Evolutionary conservation across 2,329 filamentous ascomycete genomes (phyloP), one percentile per base, ranked within the genome.

Genomic region (Chaetomiaceae sp.): DNA sequence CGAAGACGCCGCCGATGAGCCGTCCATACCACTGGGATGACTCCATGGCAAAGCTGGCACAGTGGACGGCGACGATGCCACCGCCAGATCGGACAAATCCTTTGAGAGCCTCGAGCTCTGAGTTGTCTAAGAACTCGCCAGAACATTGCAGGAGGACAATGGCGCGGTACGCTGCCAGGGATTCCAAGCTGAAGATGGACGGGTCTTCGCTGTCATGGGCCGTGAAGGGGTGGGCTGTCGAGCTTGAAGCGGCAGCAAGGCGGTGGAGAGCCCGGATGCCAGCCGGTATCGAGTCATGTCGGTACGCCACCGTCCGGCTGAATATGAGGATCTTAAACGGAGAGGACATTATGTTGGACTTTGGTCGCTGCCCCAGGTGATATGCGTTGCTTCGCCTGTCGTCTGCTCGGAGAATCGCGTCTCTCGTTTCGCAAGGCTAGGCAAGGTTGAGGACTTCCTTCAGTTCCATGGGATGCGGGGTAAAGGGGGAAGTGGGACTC

Each of bases 21-120:
- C 58, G 57, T 14, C 63, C 66, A 51, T 72, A 73, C 66, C 67
- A 71, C 3, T 62, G 59, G 7, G 64, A 60, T 0, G 59, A 61
- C 13, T 55, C 56, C 58, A 73, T 63, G 9, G 62, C 69, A 2
- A 61, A 60, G 2, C 66, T 60, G 1, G 70, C 69, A 27, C 66
- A 67, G 54, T 74, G 70, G n/a, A 73, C 61, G 19, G 63, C 70
- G 0, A 73, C 68, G 34, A 72, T 59, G 2, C 70, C 69, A 17
- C 68, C 67, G 12, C 71, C 68, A 16, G 48, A 40, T 13, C 55
- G 58, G 21, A 72, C 62, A 35, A 66, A 70, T 4, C 31, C 51
- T 50, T 67, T 59, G 23, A 73, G 55, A 0, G 64, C 66, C 0
- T 50, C 59, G 1, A 73, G 54, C 52, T 73, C 66, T 0, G 54